These are phyloP conservation scores for Flaveria sonorensis DNA, from an alignment of 129 eudicot genomes.

Conservation along the genomic window DNA sequence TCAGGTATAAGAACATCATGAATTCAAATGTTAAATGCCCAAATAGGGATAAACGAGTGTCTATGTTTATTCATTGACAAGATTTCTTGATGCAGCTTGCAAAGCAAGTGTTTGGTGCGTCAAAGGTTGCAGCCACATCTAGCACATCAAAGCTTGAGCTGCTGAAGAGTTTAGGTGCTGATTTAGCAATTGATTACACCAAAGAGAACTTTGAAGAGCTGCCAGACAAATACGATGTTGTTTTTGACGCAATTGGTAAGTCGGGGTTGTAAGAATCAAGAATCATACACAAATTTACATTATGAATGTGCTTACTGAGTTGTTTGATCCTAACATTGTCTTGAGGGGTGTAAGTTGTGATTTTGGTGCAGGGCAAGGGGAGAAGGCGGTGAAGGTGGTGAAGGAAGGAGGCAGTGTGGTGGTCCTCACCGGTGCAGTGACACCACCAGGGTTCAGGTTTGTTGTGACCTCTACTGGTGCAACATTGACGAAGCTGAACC, in stretches of 20 bases:
- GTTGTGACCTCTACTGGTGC: slow-evolving; percentile 41
- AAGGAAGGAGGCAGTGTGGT: slow-evolving; percentile 48
- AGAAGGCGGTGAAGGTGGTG: slow-evolving; percentile 45
- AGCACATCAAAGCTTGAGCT: slow-evolving; percentile 40
- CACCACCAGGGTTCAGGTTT: slow-evolving; percentile 46
- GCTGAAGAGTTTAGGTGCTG: slow-evolving; percentile 46
- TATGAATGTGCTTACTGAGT: neutral
- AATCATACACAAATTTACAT: slow-evolving; percentile 7
- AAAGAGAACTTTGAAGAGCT: slow-evolving; percentile 44
- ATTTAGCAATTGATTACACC: slow-evolving; percentile 48
- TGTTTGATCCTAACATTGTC: neutral
- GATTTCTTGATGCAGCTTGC: slow-evolving; percentile 36
- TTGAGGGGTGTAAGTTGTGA: neutral
- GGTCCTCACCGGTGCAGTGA: slow-evolving; percentile 38
- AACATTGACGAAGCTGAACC: slow-evolving; percentile 36
- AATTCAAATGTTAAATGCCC: neutral
- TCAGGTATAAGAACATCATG: slow-evolving; percentile 35
- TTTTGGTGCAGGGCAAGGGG: slow-evolving; percentile 42
- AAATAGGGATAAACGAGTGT: neutral
- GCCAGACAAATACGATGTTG: slow-evolving; percentile 48
- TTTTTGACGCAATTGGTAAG: slow-evolving; percentile 44
- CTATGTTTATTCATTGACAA: slow-evolving; percentile 8
- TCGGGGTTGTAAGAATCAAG: slow-evolving; percentile 2
- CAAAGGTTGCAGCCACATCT: slow-evolving; percentile 44
- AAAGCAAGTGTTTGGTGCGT: slow-evolving; percentile 45